Percentiles rank a stretch among this genome's conserved stretches.
These are phyloP conservation scores for Effrenium voratum DNA, from an alignment of 73 alveolate genomes.

Conservation along the genomic window DNA sequence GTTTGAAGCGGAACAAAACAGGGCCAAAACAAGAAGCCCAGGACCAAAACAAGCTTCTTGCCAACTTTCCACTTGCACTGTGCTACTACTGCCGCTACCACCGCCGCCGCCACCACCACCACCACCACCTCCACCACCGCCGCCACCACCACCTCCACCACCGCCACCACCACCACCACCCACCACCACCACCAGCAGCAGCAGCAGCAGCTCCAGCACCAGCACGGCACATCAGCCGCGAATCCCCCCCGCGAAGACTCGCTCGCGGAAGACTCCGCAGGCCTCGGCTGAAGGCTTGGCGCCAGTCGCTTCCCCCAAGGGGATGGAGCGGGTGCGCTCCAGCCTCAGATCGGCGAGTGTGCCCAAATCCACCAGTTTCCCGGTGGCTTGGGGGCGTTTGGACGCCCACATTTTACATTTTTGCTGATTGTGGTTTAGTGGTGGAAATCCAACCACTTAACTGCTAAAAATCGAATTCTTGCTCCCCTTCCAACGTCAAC, in stretches of 20 bases:
- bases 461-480: not conserved
- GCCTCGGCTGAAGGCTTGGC: slow-evolving; percentile 54
- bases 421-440: not conserved
- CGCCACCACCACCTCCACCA: not conserved
- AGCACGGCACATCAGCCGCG: not conserved
- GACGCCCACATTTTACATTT: not conserved
- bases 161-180: not conserved
- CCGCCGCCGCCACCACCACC: not conserved
- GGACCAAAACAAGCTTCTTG: too few relatives aligned
- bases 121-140: not conserved
- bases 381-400: not conserved
- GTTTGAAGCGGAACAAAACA: too few relatives aligned
- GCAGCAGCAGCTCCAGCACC: not conserved
- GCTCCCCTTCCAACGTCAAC: not conserved
- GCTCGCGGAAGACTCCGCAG: not conserved
- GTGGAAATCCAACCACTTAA: not conserved
- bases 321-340: slow-evolving; percentile 85
- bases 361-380: not conserved
- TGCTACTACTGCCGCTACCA: not conserved
- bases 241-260: not conserved
- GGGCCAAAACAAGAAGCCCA: too few relatives aligned
- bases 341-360: not conserved
- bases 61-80: too few relatives aligned
- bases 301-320: slow-evolving; percentile 90
- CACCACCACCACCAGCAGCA: too few relatives aligned